A percentile compares a stretch with the other conserved stretches of the same genome.
Evolutionary conservation across 257 asterid species (phyloP).

Genomic region (Solanum chmielewskii): DNA sequence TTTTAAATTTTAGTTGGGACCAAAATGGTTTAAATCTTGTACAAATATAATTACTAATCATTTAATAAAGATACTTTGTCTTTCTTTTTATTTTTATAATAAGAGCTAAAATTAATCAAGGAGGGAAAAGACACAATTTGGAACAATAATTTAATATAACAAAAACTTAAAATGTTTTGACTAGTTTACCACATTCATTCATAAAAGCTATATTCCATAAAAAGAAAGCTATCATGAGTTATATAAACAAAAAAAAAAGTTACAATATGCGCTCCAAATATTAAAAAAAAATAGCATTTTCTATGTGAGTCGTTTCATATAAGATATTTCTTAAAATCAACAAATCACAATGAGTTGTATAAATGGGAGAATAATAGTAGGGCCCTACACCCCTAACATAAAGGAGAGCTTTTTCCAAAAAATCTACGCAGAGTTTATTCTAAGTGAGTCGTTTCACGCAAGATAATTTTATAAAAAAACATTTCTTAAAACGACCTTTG

Average conservation of each 20-base stretch:
- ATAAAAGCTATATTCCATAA: too few relatives aligned
- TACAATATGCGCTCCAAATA: too few relatives aligned
- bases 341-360: not conserved
- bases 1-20: too few relatives aligned
- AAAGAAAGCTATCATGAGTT: too few relatives aligned
- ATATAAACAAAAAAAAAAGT: too few relatives aligned
- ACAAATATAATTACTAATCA: not conserved
- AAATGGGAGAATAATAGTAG: not conserved
- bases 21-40: not conserved
- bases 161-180: too few relatives aligned
- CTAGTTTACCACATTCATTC: too few relatives aligned
- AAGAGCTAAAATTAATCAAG: not conserved
- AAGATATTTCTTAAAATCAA: not conserved
- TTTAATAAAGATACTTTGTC: not conserved
- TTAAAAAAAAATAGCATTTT: too few relatives aligned
- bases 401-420: not conserved
- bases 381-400: not conserved
- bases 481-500: too few relatives aligned
- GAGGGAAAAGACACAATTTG: not conserved
- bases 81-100: not conserved
- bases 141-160: not conserved
- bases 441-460: too few relatives aligned
- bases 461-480: too few relatives aligned
- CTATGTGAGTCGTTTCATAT: not conserved
- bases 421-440: too few relatives aligned